Evolutionary conservation across 345 rosid species (phyloP).

Genomic region (Eucalyptus regnans): DNA sequence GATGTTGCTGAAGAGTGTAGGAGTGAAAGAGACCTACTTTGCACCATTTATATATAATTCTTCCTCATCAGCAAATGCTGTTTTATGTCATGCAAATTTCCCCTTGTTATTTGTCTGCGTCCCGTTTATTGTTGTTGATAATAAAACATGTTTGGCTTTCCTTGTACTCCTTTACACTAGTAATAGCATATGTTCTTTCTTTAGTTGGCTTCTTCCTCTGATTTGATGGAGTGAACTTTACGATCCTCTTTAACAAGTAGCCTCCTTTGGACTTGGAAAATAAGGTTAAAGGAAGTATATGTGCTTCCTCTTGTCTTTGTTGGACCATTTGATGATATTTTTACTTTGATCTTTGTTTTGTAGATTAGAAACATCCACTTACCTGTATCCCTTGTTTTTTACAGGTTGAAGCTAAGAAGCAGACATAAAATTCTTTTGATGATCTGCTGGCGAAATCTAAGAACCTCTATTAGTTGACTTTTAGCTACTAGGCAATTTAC

Average conservation of each 20-base stretch:
- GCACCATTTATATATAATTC: neutral
- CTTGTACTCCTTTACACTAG: neutral
- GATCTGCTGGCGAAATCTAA: conserved; percentile 52
- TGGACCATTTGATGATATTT: neutral
- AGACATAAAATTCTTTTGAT: conserved; percentile 54
- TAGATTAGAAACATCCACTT: neutral
- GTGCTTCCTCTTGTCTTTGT: neutral
- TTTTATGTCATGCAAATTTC: neutral
- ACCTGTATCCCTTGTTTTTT: neutral
- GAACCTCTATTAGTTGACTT: conserved; percentile 74
- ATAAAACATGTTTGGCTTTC: neutral
- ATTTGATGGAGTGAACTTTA: neutral
- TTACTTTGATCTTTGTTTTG: neutral
- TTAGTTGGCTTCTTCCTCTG: neutral
- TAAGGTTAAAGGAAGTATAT: neutral
- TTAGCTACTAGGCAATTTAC: conserved; percentile 50
- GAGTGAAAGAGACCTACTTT: neutral
- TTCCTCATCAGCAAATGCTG: neutral
- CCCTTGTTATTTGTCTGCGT: neutral
- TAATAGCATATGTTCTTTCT: neutral
- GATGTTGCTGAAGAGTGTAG: neutral
- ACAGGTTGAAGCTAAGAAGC: conserved; percentile 50
- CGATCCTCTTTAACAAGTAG: neutral
- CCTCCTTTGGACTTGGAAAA: neutral
- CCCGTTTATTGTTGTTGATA: neutral